Percentiles rank a stretch among this genome's conserved stretches.
These are phyloP conservation scores for Inonotus hispidus DNA, from an alignment of 1,284 basidiomycete species.

Conservation along the genomic window DNA sequence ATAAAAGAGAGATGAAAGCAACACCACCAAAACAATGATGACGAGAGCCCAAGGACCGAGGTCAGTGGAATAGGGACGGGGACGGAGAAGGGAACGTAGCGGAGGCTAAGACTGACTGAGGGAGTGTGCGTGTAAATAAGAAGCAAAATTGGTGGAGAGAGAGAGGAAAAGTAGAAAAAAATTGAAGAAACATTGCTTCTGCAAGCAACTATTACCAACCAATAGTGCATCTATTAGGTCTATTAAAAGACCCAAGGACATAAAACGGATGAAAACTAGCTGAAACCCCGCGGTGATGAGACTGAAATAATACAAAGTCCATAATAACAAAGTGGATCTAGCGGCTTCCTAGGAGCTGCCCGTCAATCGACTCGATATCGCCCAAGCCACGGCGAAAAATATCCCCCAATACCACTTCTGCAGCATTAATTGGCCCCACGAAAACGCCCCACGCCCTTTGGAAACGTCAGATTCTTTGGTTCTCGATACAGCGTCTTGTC, in stretches of 20 bases:
- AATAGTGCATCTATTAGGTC: not conserved
- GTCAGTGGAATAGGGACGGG: not conserved
- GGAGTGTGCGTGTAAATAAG: not conserved
- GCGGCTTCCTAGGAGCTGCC: constrained; percentile 23
- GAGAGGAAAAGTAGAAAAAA: not conserved
- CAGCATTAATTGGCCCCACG: constrained; percentile 64
- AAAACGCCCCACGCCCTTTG: constrained; percentile 40
- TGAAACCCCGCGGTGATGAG: not conserved
- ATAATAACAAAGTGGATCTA: not conserved
- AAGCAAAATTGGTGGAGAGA: not conserved
- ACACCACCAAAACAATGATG: not conserved
- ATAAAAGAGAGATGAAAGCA: not conserved
- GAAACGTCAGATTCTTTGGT: constrained; percentile 19
- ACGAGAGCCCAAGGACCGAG: not conserved
- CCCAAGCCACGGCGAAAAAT: constrained; percentile 65
- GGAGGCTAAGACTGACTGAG: not conserved
- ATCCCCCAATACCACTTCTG: constrained; percentile 82
- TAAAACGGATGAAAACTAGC: not conserved
- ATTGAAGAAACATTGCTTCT: not conserved
- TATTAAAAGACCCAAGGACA: not conserved
- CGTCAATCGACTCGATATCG: constrained; percentile 61
- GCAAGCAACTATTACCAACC: not conserved
- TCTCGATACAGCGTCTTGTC: constrained; percentile 18
- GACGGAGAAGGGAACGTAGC: not conserved
- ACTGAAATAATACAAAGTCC: not conserved